Percentiles rank a stretch among this genome's conserved stretches.
Evolutionary conservation across 75 land plant genomes (phyloP).

Genomic region (Azolla pinnata): DNA sequence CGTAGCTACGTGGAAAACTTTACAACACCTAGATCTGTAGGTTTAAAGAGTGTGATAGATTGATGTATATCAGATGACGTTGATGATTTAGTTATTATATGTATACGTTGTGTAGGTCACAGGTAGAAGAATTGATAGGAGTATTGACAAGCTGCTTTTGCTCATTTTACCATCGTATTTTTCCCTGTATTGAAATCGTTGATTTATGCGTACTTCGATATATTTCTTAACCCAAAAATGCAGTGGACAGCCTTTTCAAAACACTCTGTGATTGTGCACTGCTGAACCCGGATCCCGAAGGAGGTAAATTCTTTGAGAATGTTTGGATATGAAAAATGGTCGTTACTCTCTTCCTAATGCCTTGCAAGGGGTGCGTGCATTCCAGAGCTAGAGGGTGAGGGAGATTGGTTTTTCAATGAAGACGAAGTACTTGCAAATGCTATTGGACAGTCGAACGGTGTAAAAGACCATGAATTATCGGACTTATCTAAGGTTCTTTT

Average conservation of each 20-base stretch:
- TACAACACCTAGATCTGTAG: too few species aligned
- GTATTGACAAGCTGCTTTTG: too few species aligned
- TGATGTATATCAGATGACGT: too few species aligned
- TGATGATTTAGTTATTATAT: too few species aligned
- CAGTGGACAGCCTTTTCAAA: constrained; percentile 76
- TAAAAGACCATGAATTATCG: constrained; percentile 10
- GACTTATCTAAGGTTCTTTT: constrained; percentile 12
- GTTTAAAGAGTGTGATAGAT: too few species aligned
- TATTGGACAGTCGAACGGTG: constrained; percentile 67
- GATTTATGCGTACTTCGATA: too few species aligned
- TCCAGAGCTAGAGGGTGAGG: constrained; percentile 66
- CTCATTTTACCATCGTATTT: too few species aligned
- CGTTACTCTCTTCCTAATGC: neutral
- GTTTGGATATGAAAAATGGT: neutral
- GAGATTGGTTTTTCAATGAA: constrained; percentile 70
- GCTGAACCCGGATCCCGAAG: constrained; percentile 80
- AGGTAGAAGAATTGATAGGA: too few species aligned
- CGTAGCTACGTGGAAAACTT: too few species aligned
- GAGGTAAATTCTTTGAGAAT: constrained; percentile 35
- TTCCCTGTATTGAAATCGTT: too few species aligned
- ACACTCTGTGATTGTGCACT: constrained; percentile 92
- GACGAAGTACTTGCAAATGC: constrained; percentile 39
- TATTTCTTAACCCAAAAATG: constrained; percentile 1
- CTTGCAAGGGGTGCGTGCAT: neutral
- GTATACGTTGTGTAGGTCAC: too few species aligned